Evolutionary conservation across 768 basidiomycete genomes (phyloP).

Genomic region (Lactarius quietus): DNA sequence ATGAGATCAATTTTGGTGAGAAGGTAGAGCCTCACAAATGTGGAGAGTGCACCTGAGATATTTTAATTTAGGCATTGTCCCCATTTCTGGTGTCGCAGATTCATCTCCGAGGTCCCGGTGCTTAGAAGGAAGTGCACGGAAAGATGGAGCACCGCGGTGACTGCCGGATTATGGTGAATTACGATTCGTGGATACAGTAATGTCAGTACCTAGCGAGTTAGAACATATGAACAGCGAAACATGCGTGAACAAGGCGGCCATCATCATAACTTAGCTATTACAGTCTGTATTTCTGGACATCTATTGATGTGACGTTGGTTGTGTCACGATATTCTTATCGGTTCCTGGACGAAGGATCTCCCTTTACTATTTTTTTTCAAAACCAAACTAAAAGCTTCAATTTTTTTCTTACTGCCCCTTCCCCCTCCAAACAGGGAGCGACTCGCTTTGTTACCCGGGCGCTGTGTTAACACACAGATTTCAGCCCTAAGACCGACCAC

Average conservation of each 20-base stretch:
- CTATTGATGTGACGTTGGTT: constrained; percentile 18
- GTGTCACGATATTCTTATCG: constrained; percentile 18
- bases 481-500: neutral
- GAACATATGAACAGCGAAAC: constrained; percentile 16
- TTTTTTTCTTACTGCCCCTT: constrained; percentile 10
- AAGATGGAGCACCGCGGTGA: constrained; percentile 8
- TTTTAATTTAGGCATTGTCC: constrained; percentile 19
- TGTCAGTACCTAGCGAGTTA: constrained; percentile 1
- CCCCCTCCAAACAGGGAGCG: neutral
- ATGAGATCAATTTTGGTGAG: neutral
- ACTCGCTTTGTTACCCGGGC: constrained; percentile 5
- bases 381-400: constrained; percentile 16
- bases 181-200: neutral
- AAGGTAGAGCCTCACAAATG: neutral
- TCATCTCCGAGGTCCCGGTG: constrained; percentile 22
- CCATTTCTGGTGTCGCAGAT: neutral
- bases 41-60: neutral
- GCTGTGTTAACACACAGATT: constrained; percentile 1
- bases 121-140: constrained; percentile 3
- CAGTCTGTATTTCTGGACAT: neutral
- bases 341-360: constrained; percentile 21
- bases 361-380: neutral
- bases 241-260: constrained; percentile 8
- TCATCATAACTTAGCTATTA: neutral
- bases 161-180: neutral